Base-by-base conservation (phyloP, 345 rosid genomes). In the Eucalyptus curtisii region DNA sequence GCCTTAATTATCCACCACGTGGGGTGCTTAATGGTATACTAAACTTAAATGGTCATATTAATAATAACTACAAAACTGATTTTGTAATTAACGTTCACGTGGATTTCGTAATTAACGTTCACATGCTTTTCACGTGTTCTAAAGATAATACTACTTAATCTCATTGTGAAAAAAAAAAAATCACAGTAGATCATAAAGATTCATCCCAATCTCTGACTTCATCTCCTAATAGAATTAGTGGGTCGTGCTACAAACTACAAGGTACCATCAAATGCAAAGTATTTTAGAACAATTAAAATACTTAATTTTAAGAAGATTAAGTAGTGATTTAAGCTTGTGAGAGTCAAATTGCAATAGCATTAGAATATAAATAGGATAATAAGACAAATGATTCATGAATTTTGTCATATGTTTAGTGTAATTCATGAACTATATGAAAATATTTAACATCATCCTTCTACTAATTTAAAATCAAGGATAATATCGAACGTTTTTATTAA, bases 401-500 rank as follows among this genome's bases (percentile, higher is more conserved):
- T 50, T 50, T 2, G 20, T 19, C 9, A 52, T 52, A 52, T 52
- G 4, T 24, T 7, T 8, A 52, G 7, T 52, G 20, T 52, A 52
- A 52, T 19, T 52, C 2, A 4, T 2, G 30, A 8, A 20, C 4
- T 4, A 55, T 9, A 55, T 55, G 10, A 55, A 55, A 24, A 55
- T 55, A 10, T 55, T 55, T 2, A 10, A 11, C 27, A 10, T 55
- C 9, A 4, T 55, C 30, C 1, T 55, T 22, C 10, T 22, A 55
- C 3, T 4, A 55, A 24, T 50, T 50, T 17, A 16, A 16, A 50
- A 50, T 50, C 8, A 5, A 7, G 1, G 8, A 50, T 24, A 24
- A 8, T 24, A 55, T 55, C 5, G 1, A 55, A 5, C 1, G 0
- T 55, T 10, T 55, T 24, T 1, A 55, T 42, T 42, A 42, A 42